These are phyloP conservation scores for Phytophthora pluvialis DNA, from an alignment of 352 stramenopile species.

Conservation along the genomic window DNA sequence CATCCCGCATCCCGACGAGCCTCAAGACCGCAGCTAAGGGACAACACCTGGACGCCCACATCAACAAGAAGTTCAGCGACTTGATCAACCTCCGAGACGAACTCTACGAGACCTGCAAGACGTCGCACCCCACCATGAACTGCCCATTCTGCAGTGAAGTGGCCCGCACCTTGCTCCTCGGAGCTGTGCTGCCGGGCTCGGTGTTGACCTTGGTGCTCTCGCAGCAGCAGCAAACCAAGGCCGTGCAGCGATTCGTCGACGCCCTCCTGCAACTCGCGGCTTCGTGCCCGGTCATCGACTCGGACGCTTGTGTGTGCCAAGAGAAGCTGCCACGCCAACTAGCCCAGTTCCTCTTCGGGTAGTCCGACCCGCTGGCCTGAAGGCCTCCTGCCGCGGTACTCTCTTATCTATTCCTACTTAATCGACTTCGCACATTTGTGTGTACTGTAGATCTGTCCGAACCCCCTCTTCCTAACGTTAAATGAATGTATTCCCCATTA, in stretches of 20 bases:
- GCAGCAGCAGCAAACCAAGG: conserved; percentile 4
- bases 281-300: conserved; percentile 2
- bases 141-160: conserved; percentile 46
- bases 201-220: conserved; percentile 22
- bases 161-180: conserved; percentile 32
- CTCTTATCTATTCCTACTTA: conserved; percentile 8
- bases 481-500: neutral
- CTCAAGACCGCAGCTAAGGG: neutral
- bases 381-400: too few species aligned
- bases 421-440: neutral
- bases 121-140: conserved; percentile 11
- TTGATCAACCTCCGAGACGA: conserved; percentile 45
- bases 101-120: conserved; percentile 26
- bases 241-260: conserved; percentile 12
- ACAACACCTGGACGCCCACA: conserved; percentile 17
- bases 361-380: conserved; percentile 6
- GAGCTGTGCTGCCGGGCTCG: conserved; percentile 20
- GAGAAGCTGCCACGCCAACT: neutral
- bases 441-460: neutral
- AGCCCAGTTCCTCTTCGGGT: neutral
- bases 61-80: conserved; percentile 32
- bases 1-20: conserved; percentile 6
- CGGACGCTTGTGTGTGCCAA: conserved; percentile 11
- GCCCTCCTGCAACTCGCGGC: conserved; percentile 12
- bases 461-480: neutral